These are phyloP conservation scores for Diaporthe capsici DNA, from an alignment of 2,329 filamentous ascomycete genomes.

Conservation along the genomic window DNA sequence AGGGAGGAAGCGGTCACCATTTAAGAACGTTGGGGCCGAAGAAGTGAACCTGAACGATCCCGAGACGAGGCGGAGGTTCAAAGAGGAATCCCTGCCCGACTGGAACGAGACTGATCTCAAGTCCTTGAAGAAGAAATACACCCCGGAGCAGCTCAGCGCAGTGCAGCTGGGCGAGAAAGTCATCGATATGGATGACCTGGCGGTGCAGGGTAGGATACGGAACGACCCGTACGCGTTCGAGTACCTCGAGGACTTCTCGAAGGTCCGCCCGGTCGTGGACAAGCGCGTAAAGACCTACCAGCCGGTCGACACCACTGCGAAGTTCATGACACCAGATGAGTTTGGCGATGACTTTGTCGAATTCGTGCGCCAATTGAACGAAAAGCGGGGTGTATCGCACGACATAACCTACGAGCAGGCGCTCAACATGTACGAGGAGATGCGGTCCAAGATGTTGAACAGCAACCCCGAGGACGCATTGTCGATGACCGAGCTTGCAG, in stretches of 20 bases:
- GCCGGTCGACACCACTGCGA: conserved; percentile 68
- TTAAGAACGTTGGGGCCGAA: conserved; percentile 66
- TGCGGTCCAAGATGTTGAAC: conserved; percentile 53
- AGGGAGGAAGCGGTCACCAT: conserved; percentile 60
- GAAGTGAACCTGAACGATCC: conserved; percentile 64
- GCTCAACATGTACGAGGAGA: conserved; percentile 65
- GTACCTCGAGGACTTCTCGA: conserved; percentile 88
- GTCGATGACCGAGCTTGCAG: conserved; percentile 42
- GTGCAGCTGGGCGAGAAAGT: conserved; percentile 85
- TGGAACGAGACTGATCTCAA: conserved; percentile 78
- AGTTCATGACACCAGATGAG: conserved; percentile 74
- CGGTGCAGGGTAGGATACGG: conserved; percentile 79
- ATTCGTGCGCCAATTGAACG: conserved; percentile 60
- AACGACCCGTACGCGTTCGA: conserved; percentile 79
- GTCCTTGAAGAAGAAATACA: conserved; percentile 77
- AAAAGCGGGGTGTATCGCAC: conserved; percentile 44
- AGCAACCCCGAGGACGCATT: conserved; percentile 51
- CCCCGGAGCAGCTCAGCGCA: conserved; percentile 83
- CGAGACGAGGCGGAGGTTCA: conserved; percentile 60
- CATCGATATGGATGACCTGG: conserved; percentile 81
- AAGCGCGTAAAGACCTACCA: conserved; percentile 67
- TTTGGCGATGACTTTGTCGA: conserved; percentile 70
- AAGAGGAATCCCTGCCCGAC: conserved; percentile 66
- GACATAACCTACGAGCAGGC: conserved; percentile 55
- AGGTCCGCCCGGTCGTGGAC: conserved; percentile 84